Conservation (phyloP, 169 alveolate species). For the Eimeria brunetti region DNA sequence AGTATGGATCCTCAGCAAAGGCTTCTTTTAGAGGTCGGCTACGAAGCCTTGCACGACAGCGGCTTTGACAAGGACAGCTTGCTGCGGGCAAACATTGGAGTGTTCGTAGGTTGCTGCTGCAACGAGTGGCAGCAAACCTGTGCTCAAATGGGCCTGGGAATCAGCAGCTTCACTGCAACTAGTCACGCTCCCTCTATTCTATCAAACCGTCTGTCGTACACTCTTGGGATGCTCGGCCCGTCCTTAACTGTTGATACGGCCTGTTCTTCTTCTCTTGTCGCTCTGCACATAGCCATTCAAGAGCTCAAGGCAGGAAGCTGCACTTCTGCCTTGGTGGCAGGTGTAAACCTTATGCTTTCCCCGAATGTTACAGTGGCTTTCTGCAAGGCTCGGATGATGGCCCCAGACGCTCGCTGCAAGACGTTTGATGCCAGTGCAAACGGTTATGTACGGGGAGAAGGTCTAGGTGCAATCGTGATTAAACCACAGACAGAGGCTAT, state of each 20-base stretch:
- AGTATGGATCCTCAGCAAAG: constrained; percentile 92
- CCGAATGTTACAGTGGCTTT: constrained; percentile 90
- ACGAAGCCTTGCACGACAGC: constrained; percentile 85
- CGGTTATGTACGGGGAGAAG: constrained; percentile 89
- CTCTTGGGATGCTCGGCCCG: constrained; percentile 88
- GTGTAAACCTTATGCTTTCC: constrained; percentile 88
- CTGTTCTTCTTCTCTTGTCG: constrained; percentile 90
- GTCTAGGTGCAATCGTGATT: constrained; percentile 84
- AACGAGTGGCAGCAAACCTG: constrained; percentile 87
- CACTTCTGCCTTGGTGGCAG: constrained; percentile 86
- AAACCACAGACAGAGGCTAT: constrained; percentile 82
- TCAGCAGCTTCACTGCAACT: constrained; percentile 86
- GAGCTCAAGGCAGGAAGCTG: constrained; percentile 86
- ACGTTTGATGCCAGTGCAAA: constrained; percentile 89
- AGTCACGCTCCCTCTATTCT: constrained; percentile 88
- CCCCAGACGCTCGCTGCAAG: constrained; percentile 88
- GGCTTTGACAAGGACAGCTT: constrained; percentile 82
- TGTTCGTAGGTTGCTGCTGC: constrained; percentile 88
- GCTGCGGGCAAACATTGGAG: constrained; percentile 83
- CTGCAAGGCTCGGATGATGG: constrained; percentile 89
- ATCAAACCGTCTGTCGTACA: constrained; percentile 89
- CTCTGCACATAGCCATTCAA: constrained; percentile 87
- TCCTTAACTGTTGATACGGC: constrained; percentile 90
- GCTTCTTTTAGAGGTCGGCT: constrained; percentile 85
- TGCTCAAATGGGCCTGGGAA: constrained; percentile 65